Evolutionary conservation across 2,329 filamentous ascomycete species (phyloP).

Genomic region (Metarhizium robertsii): DNA sequence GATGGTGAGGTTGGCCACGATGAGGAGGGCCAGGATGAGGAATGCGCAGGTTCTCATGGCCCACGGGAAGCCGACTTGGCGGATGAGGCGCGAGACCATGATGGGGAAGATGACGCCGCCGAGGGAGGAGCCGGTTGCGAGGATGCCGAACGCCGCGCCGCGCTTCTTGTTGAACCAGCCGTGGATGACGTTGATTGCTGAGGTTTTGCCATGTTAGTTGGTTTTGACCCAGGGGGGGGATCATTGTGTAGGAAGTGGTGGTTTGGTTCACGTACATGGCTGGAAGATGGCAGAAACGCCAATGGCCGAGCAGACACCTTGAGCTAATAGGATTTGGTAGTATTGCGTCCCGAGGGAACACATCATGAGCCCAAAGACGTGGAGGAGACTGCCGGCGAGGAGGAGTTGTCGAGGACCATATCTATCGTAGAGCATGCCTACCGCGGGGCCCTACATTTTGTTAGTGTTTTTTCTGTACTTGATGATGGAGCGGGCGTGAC

Average conservation of each 20-base stretch:
- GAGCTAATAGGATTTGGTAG: constrained; percentile 25
- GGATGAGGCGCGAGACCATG: constrained; percentile 20
- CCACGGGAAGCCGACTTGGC: constrained; percentile 21
- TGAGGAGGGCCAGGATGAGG: constrained; percentile 16
- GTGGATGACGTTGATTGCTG: constrained; percentile 13
- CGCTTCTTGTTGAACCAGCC: constrained; percentile 17
- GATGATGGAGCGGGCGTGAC: background rate
- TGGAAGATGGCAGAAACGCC: constrained; percentile 19
- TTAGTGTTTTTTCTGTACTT: background rate
- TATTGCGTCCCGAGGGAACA: constrained; percentile 31
- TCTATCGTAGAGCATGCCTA: constrained; percentile 50
- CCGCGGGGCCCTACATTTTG: constrained; percentile 35
- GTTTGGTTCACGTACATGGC: constrained; percentile 7
- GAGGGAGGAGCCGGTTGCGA: constrained; percentile 17
- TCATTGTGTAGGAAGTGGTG: background rate
- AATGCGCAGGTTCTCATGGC: constrained; percentile 21
- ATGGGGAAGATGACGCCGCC: constrained; percentile 26
- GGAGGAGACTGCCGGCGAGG: constrained; percentile 36
- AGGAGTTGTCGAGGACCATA: constrained; percentile 47
- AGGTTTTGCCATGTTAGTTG: background rate
- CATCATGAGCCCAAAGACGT: constrained; percentile 53
- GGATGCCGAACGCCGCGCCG: constrained; percentile 15
- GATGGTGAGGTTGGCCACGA: constrained; percentile 20
- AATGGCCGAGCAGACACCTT: constrained; percentile 21
- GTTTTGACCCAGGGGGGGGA: background rate